phyloP scores from a whole-genome alignment of 2,329 filamentous ascomycete genomes.

The Fusarium oligoseptatum region DNA sequence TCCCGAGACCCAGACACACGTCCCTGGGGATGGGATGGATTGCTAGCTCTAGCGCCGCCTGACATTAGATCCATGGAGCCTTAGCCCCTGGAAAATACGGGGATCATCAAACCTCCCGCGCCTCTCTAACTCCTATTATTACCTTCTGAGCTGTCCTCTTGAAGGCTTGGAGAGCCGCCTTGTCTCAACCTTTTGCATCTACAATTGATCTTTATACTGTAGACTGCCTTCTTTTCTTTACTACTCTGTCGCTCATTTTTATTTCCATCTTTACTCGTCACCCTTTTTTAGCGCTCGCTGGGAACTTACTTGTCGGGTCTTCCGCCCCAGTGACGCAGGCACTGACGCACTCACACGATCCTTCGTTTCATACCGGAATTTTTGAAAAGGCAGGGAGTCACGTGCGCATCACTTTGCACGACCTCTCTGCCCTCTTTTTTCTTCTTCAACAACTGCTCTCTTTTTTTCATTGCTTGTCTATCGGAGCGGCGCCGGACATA shows the following conservation, averaged over 20 bases:
- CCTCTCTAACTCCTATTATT: conserved; percentile 38
- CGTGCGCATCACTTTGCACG: conserved; percentile 4
- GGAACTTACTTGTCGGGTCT: conserved; percentile 22
- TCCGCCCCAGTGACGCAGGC: conserved; percentile 36
- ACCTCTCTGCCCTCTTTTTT: background rate
- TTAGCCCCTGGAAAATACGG: conserved; percentile 43
- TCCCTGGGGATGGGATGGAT: conserved; percentile 2
- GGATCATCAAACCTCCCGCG: conserved; percentile 21
- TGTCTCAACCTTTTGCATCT: conserved; percentile 40
- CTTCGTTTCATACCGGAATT: conserved; percentile 9
- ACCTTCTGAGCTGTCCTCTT: conserved; percentile 45
- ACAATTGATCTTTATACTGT: conserved; percentile 23
- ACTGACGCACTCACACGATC: conserved; percentile 28
- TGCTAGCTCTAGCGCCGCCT: conserved; percentile 34
- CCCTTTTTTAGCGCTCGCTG: conserved; percentile 6
- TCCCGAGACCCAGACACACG: background rate
- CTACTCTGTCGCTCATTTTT: conserved; percentile 24
- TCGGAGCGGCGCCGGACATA: background rate
- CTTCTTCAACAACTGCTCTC: conserved; percentile 7
- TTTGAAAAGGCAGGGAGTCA: conserved; percentile 8
- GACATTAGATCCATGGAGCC: conserved; percentile 6
- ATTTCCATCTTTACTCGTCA: background rate
- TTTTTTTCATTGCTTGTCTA: conserved; percentile 1
- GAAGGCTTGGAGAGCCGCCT: background rate
- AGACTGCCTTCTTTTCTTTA: conserved; percentile 7